These are phyloP conservation scores for Raffaelea ambrosiae DNA, from an alignment of 2,329 filamentous ascomycete species.

Conservation along the genomic window DNA sequence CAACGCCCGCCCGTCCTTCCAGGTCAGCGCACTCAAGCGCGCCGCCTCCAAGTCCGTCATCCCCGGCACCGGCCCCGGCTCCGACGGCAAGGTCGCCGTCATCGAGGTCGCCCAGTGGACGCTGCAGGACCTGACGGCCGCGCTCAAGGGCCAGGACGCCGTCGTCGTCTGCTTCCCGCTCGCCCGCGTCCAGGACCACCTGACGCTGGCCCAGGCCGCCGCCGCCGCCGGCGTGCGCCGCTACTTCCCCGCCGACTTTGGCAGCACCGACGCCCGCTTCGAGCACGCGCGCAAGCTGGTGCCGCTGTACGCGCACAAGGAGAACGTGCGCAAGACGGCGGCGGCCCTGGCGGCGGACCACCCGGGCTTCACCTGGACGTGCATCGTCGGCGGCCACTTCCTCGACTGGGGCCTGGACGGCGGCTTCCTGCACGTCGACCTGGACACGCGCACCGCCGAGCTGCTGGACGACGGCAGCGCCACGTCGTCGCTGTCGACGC, in stretches of 20 bases:
- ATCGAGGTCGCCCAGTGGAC: conserved; percentile 23
- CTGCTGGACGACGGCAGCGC: conserved; percentile 21
- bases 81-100: conserved; percentile 13
- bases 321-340: conserved; percentile 21
- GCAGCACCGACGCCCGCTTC: conserved; percentile 28
- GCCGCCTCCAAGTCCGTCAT: conserved; percentile 19
- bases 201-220: conserved; percentile 27
- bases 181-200: conserved; percentile 19
- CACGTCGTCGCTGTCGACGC: conserved; percentile 26
- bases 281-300: conserved; percentile 25
- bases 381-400: conserved; percentile 29
- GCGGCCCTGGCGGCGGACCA: conserved; percentile 2
- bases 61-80: conserved; percentile 2
- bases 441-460: conserved; percentile 20
- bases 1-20: conserved; percentile 17
- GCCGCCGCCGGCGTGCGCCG: conserved; percentile 26
- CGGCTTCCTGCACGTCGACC: conserved; percentile 26
- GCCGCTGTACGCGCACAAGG: conserved; percentile 26
- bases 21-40: conserved; percentile 25
- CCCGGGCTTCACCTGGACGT: conserved; percentile 25
- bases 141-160: conserved; percentile 25
- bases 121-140: conserved; percentile 19
- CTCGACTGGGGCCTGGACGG: conserved; percentile 28
- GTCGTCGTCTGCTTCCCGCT: conserved; percentile 27
- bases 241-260: conserved; percentile 32